Evolutionary conservation across 768 basidiomycete genomes (phyloP), one percentile per base, ranked within the genome.

Genomic region (Pleurotus tuoliensis): DNA sequence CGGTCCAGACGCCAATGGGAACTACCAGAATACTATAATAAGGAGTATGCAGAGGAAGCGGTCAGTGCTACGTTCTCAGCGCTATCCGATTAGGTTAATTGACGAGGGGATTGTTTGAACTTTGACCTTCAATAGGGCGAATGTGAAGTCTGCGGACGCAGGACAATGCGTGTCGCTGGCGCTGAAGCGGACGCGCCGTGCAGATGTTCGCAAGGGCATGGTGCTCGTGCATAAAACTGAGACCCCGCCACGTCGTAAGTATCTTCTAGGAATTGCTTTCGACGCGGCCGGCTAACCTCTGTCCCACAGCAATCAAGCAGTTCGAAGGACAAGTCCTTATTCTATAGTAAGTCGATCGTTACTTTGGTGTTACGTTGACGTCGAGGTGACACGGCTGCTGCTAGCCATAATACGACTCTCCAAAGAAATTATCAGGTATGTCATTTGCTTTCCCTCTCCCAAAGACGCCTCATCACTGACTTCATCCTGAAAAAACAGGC

Each of bases 311-410:
- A 38, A 82, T 91, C 47, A 79, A 84, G 44, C 81, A 83, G 62
- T 99, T 99, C 65, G 92, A 98, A 68, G 96, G 94, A 12, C 91
- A 94, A 70, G 90, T 96, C 5, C 79, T 99, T 55, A 89, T 98
- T 49, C 72, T 99, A 56, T 97, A 96, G 90, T 92, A 73, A 62
- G 88, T 73, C 8, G 8, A 22, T n/a, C 37, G 20, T 45, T 34
- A 34, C 30, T 34, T 34, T 11, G 30, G 4, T 3, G 7, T 34
- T 9, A 8, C 3, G 30, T 34, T 34, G 30, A 34, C 8, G 30
- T 11, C 8, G 30, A 34, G 9, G 9, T 34, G 30, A 34, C 30
- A 34, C 30, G 30, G 30, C 30, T 59, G 9, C 30, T 59, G 56
- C 51, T 58, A 92, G 90, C 64, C 92, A 94, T 69, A 94, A 94